Evolutionary conservation across 2,329 filamentous ascomycete genomes (phyloP).

Genomic region (Trichoderma sp.): DNA sequence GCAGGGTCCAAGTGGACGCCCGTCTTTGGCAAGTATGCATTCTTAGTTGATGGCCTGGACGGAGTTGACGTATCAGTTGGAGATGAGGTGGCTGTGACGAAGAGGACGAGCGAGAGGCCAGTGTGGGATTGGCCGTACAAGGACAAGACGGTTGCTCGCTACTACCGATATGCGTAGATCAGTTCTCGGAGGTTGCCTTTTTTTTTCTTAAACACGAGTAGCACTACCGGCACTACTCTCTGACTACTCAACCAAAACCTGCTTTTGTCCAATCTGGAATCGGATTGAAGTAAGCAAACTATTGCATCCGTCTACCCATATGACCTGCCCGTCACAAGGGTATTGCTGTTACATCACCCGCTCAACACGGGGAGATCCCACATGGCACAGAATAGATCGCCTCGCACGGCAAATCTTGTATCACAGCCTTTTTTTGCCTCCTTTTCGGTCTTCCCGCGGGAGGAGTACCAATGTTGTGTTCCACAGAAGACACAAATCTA

Average conservation of each 20-base stretch:
- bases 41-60: constrained; percentile 40
- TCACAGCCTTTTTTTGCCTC: not conserved
- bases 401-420: not conserved
- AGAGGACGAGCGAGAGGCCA: constrained; percentile 49
- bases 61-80: constrained; percentile 48
- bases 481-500: not conserved
- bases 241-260: not conserved
- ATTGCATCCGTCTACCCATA: not conserved
- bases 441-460: not conserved
- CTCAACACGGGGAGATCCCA: not conserved
- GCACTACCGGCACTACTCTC: not conserved
- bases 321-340: not conserved
- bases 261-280: not conserved
- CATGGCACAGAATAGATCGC: not conserved
- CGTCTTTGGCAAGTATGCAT: constrained; percentile 71
- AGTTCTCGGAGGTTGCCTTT: not conserved
- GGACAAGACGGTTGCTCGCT: constrained; percentile 8
- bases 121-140: constrained; percentile 49
- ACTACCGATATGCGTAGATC: constrained; percentile 13
- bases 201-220: not conserved
- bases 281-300: not conserved
- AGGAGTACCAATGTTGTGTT: not conserved
- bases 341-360: not conserved
- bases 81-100: constrained; percentile 53
- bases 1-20: constrained; percentile 64